phyloP scores from a whole-genome alignment of 352 stramenopile genomes.

The Paralagenidium karlingii region DNA sequence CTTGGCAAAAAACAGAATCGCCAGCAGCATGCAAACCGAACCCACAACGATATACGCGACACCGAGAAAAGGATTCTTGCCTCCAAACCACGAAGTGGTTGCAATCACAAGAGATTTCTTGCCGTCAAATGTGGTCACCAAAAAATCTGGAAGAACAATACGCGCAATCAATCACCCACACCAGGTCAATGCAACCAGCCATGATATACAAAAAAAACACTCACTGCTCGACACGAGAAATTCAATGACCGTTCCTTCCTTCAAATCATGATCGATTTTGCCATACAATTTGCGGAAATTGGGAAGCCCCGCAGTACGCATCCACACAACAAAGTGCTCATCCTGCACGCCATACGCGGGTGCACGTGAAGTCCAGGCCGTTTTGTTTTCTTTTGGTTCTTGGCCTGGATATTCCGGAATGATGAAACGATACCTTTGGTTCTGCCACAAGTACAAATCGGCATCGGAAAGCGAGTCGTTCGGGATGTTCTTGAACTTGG shows the following conservation, averaged over 20 bases:
- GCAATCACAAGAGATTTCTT: conserved; percentile 95
- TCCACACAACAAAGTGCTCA: conserved; percentile 99
- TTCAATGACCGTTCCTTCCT: conserved; percentile 76
- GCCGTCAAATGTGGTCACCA: conserved; percentile 91
- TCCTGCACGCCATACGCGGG: conserved; percentile 87
- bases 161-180: conserved; percentile 1
- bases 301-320: conserved; percentile 96
- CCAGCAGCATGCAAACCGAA: conserved; percentile 87
- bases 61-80: conserved; percentile 94
- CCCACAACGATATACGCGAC: conserved; percentile 94
- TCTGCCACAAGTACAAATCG: conserved; percentile 74
- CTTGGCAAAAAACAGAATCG: conserved; percentile 93
- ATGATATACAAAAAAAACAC: no score
- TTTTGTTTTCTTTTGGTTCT: conserved; percentile 52
- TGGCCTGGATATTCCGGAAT: conserved; percentile 56
- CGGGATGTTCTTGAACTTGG: conserved; percentile 93
- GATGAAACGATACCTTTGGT: conserved; percentile 66
- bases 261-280: conserved; percentile 90
- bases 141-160: conserved; percentile 78
- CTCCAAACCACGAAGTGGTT: conserved; percentile 94
- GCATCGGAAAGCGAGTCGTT: conserved; percentile 14
- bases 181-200: no score
- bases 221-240: conserved; percentile 89
- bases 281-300: conserved; percentile 99
- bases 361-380: conserved; percentile 52